These are phyloP conservation scores for Zygosaccharomyces bisporus DNA, from an alignment of 805 yeast genomes.

Conservation along the genomic window DNA sequence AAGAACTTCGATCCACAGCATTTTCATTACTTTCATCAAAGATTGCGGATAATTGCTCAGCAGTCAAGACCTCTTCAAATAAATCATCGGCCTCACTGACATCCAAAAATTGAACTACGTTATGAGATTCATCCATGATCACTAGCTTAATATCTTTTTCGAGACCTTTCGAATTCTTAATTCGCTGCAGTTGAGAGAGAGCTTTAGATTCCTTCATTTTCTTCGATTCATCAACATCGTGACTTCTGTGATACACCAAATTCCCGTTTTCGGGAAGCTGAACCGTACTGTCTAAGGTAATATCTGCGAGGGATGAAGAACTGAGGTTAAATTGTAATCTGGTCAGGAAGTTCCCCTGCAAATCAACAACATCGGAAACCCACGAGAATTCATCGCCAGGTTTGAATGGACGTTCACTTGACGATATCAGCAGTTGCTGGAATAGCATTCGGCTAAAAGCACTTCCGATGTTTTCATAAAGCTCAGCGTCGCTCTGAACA, in stretches of 20 bases:
- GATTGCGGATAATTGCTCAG: constrained; percentile 7
- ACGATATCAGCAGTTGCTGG: constrained; percentile 17
- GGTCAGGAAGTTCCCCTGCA: constrained; percentile 25
- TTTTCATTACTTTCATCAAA: neutral
- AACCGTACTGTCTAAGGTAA: constrained; percentile 7
- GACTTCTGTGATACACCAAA: constrained; percentile 10
- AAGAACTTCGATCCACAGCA: neutral
- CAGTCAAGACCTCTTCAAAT: constrained; percentile 15
- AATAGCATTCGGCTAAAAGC: constrained; percentile 24
- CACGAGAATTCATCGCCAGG: constrained; percentile 33
- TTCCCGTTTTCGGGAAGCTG: constrained; percentile 13
- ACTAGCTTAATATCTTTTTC: constrained; percentile 5
- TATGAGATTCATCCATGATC: constrained; percentile 9
- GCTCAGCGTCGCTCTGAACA: constrained; percentile 1
- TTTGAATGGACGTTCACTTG: constrained; percentile 17
- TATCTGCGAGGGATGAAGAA: constrained; percentile 10
- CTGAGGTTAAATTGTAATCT: constrained; percentile 16
- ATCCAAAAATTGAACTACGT: constrained; percentile 21
- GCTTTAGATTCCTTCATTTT: neutral
- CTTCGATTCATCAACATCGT: neutral
- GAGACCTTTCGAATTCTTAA: neutral
- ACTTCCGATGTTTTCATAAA: constrained; percentile 18
- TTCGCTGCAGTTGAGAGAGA: neutral
- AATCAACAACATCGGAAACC: constrained; percentile 32
- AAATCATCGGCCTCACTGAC: constrained; percentile 18